Base-by-base conservation (phyloP, 805 yeast species). In the Babjeviella inositovora region DNA sequence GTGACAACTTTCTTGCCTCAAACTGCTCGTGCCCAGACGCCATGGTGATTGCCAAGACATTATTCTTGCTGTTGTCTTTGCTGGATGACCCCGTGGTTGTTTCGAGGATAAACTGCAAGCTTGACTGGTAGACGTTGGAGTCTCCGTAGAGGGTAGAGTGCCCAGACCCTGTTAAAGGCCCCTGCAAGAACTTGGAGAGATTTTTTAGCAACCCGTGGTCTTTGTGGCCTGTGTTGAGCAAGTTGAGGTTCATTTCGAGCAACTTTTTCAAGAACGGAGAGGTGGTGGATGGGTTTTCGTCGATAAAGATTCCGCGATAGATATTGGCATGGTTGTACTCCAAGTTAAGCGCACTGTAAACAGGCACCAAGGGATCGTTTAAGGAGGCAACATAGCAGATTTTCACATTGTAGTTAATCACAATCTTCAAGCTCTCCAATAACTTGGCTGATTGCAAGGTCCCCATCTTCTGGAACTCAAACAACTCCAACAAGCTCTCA, bases 121-220 rank as follows among this genome's bases (percentile, higher is more conserved):
- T 95, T 30, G 80, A 41, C 32, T 72, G 80, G 41, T 87, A 87
- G 1, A 90, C 97, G 26, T 71, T 65, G 4, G 72, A 68, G 32
- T 81, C 93, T 36, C 79, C 76, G 45, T 87, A 87, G 14, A 90
- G 70, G 31, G 65, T 74, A 0, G 96, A 84, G 43, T 87, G 98
- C 0, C 98, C 98, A 6, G 90, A 85, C 3, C 96, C 95, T 0
- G 95, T 87, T 25, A 90, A 53, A 1, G 94, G 77, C 0, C 98
- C 98, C 0, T 92, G 90, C 31, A 77, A 46, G 0, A 80, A 61
- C 19, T 58, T 62, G 26, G 94, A 80, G 20, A 87, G 61, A 41
- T 90, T 96, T 31, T 73, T 73, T 11, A 87, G 56, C 8, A 90
- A 76, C 12, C 84, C 90, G 41, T 81, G 87, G 40, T 87, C 98